Evolutionary conservation across 176 grass and related monocot species (phyloP).

Genomic region (Oryza nivara): DNA sequence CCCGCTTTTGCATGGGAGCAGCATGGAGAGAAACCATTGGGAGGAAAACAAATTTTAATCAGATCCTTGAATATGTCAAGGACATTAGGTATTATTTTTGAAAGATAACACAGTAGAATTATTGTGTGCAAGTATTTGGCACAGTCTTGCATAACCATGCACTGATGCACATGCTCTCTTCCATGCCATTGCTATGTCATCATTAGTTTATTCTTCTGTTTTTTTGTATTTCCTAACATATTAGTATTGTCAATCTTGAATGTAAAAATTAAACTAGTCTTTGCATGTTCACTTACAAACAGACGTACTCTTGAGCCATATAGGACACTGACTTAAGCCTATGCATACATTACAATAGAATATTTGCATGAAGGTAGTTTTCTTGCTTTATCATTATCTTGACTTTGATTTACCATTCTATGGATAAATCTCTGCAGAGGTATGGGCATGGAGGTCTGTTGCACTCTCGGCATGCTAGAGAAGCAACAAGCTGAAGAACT

Average conservation of each 20-base stretch:
- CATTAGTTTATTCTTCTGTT: neutral
- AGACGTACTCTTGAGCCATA: neutral
- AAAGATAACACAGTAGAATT: neutral
- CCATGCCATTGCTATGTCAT: neutral
- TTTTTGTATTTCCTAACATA: neutral
- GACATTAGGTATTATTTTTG: slow-evolving; percentile 78
- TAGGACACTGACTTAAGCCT: slow-evolving; percentile 14
- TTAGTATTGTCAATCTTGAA: neutral
- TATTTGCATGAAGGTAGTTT: neutral
- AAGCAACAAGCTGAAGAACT: slow-evolving; percentile 95
- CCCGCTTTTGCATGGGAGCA: slow-evolving; percentile 98
- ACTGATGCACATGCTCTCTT: slow-evolving; percentile 16
- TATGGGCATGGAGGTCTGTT: slow-evolving; percentile 99
- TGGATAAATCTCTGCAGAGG: slow-evolving; percentile 51
- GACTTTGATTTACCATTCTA: neutral
- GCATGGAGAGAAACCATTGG: slow-evolving; percentile 96
- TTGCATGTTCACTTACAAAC: neutral
- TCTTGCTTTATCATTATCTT: slow-evolving; percentile 7
- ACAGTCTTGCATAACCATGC: neutral
- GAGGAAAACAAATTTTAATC: slow-evolving; percentile 97
- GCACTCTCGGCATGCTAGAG: slow-evolving; percentile 98
- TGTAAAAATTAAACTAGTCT: neutral
- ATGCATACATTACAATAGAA: neutral
- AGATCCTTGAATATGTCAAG: slow-evolving; percentile 98
- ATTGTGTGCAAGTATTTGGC: neutral